A percentile compares a stretch with the other conserved stretches of the same genome.
phyloP scores from a whole-genome alignment of 2,329 filamentous ascomycete genomes.

The Leptosphaerulina australis region DNA sequence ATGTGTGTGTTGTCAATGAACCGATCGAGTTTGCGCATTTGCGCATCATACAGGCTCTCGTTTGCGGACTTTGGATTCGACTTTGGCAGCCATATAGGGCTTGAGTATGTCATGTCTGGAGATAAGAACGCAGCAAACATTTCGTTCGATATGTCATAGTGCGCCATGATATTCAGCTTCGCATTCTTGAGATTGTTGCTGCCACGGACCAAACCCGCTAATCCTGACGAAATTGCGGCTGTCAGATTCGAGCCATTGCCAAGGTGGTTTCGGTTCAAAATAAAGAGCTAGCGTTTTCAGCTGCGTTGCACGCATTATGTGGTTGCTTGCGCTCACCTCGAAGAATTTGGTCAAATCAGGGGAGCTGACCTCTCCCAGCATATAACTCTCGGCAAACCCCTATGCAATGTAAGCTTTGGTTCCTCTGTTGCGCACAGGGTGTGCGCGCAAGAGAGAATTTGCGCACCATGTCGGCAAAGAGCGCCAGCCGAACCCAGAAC shows the following conservation, averaged over 20 bases:
- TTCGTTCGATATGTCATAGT: conserved; percentile 77
- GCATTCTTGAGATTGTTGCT: conserved; percentile 59
- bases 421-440: neutral
- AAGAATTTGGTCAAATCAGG: conserved; percentile 72
- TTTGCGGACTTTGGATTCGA: conserved; percentile 50
- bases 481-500: conserved; percentile 71
- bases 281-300: conserved; percentile 64
- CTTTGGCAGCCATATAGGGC: conserved; percentile 66
- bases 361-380: conserved; percentile 73
- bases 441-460: no score
- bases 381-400: conserved; percentile 75
- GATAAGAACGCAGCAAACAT: conserved; percentile 78
- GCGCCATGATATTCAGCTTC: conserved; percentile 68
- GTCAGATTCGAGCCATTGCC: conserved; percentile 68
- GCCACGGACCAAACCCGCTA: conserved; percentile 60
- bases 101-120: conserved; percentile 78
- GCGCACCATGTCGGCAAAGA: conserved; percentile 73
- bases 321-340: conserved; percentile 52
- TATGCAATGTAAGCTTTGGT: conserved; percentile 21
- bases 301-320: neutral
- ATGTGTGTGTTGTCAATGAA: conserved; percentile 71
- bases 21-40: conserved; percentile 68
- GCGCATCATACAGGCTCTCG: conserved; percentile 69
- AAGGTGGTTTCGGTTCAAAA: conserved; percentile 68
- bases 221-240: conserved; percentile 63